Conservation (phyloP, 768 basidiomycete genomes). For the Mycena olivaceomarginata region DNA sequence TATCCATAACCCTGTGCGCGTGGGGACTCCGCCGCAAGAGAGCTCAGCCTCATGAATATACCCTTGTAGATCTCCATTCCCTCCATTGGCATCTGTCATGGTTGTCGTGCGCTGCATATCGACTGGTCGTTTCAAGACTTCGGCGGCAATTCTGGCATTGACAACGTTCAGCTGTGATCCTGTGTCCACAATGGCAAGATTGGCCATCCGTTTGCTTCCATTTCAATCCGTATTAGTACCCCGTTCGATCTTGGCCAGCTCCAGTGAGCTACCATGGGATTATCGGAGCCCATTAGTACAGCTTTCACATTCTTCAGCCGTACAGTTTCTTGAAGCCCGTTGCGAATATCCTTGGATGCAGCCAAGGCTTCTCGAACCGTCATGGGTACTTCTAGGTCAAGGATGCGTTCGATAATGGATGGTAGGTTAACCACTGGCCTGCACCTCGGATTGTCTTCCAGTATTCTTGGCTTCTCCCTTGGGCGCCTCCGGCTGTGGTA, state of each 20-base stretch:
- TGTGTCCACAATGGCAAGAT: not conserved
- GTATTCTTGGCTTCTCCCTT: no score
- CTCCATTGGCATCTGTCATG: constrained; percentile 55
- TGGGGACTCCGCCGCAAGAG: constrained; percentile 45
- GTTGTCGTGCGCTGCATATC: constrained; percentile 30
- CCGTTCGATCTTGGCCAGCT: not conserved
- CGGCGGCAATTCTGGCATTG: not conserved
- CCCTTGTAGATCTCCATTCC: constrained; percentile 45
- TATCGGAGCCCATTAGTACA: not conserved
- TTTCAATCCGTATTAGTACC: not conserved
- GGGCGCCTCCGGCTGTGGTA: no score
- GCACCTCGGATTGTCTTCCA: not conserved
- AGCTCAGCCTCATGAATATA: constrained; percentile 45
- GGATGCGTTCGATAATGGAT: not conserved
- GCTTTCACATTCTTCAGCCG: not conserved
- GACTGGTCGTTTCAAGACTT: constrained; percentile 29
- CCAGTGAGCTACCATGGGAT: not conserved
- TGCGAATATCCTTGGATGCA: not conserved
- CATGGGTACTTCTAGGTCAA: not conserved
- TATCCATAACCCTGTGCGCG: constrained; percentile 47
- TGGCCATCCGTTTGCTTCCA: not conserved
- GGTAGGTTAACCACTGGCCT: not conserved
- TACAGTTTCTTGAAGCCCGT: not conserved
- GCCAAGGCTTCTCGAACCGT: not conserved
- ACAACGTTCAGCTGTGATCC: not conserved